Base-by-base conservation (phyloP, 805 yeast species). In the Hanseniaspora nectarophila region DNA sequence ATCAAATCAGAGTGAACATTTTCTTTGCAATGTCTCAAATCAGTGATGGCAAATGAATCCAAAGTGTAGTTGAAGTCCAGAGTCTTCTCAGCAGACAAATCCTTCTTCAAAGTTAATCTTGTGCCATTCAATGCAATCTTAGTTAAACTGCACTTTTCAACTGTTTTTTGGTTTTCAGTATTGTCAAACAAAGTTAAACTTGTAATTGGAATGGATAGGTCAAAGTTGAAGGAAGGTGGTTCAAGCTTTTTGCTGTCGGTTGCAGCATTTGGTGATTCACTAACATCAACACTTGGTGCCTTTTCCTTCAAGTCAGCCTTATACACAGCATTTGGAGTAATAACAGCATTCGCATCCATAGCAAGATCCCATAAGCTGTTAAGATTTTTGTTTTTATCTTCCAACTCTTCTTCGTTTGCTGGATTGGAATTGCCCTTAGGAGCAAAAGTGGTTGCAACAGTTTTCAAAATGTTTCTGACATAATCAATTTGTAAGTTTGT, bases 1-100 rank as follows among this genome's bases (percentile, higher is more conserved):
- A 92, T 80, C 31, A 92, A 78, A 55, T 89, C 83, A 0, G 83
- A 75, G 67, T 86, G 90, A 58, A 77, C 78, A 67, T 84, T 90
- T 29, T 73, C 78, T 20, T 75, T 75, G 6, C 68, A 67, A 23
- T 66, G 64, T 57, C 97, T 73, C 3, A 80, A 76, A 66, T 92
- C 98, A 51, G 76, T 78, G 2, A 89, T 83, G 2, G 81, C 77
- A 59, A 92, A 82, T 0, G 78, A 75, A 28, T 87, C 72, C 52
- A 76, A 77, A 8, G 87, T 59, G 50, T 80, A 81, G 1, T 42
- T 23, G 6, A 49, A 18, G 2, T 42, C 31, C 10, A 49, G 24
- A 16, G 35, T n/a, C 0, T 89, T 76, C 7, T 69, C 73, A 51
- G 77, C 74, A 31, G 77, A 73, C 0, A 81, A 74, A 57, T 77